Percentiles rank a stretch among this genome's conserved stretches.
Evolutionary conservation across 228 moss, liverwort and hornwort genomes (phyloP).

Genomic region (Sphagnum fallax): DNA sequence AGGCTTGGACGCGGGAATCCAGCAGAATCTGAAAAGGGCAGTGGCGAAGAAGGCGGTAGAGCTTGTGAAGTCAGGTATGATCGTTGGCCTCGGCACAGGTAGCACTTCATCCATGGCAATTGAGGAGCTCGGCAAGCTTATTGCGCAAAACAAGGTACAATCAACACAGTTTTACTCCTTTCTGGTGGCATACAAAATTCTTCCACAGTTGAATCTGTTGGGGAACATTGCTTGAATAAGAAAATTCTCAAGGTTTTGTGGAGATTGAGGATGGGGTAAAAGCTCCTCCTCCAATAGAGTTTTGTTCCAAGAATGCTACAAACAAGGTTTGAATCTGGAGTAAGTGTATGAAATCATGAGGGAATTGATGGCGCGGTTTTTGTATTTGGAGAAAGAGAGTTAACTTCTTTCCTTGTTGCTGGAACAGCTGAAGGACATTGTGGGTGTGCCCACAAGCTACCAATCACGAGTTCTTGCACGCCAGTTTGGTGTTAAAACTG

Average conservation of each 20-base stretch:
- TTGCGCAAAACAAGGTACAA: constrained; percentile 52
- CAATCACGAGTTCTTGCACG: constrained; percentile 90
- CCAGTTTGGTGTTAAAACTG: constrained; percentile 85
- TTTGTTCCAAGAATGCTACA: too few relatives aligned
- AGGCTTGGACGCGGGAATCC: constrained; percentile 37
- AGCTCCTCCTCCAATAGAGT: too few relatives aligned
- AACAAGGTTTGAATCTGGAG: too few relatives aligned
- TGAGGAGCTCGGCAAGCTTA: constrained; percentile 80
- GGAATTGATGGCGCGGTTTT: too few relatives aligned
- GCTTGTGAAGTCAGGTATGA: constrained; percentile 84
- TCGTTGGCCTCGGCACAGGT: constrained; percentile 86
- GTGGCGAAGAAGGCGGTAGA: constrained; percentile 92
- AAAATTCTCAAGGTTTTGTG: too few relatives aligned
- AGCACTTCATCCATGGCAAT: constrained; percentile 91
- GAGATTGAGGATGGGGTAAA: too few relatives aligned
- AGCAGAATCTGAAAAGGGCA: constrained; percentile 79
- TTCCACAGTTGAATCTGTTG: too few relatives aligned
- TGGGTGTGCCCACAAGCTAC: constrained; percentile 84
- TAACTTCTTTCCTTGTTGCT: background rate
- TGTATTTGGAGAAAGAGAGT: too few relatives aligned
- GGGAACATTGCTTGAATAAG: too few relatives aligned
- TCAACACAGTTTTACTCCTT: too few relatives aligned
- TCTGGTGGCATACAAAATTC: too few relatives aligned
- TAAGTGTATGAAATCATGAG: too few relatives aligned
- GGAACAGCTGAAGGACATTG: constrained; percentile 66